phyloP scores from a whole-genome alignment of 257 asterid genomes.

The Ocimum tenuiflorum region DNA sequence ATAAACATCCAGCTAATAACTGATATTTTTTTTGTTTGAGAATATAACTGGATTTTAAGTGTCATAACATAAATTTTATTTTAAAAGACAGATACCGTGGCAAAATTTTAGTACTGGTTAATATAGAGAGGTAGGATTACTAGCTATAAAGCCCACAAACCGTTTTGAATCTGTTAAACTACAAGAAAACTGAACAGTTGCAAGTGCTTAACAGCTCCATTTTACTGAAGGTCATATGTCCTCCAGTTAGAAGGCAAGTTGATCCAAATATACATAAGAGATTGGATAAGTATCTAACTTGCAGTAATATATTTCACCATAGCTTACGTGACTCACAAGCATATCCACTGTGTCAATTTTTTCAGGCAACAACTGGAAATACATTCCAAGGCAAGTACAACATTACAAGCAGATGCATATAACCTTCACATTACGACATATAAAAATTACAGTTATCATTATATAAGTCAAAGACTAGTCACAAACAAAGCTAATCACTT shows the following conservation, averaged over 20 bases:
- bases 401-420: neutral
- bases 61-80: neutral
- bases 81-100: neutral
- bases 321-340: neutral
- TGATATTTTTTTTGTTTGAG: no score
- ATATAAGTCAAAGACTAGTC: neutral
- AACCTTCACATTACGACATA: no score
- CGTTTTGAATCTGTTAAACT: neutral
- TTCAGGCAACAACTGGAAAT: neutral
- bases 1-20: neutral
- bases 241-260: neutral
- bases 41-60: neutral
- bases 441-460: neutral
- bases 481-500: no score
- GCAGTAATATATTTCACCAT: neutral
- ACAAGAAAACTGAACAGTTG: no score
- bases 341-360: neutral
- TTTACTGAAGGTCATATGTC: no score
- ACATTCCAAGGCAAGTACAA: neutral
- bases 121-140: neutral
- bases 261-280: neutral
- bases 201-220: neutral
- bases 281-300: neutral
- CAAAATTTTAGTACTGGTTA: neutral
- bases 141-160: neutral